phyloP scores from a whole-genome alignment of 345 rosid genomes.

The Clarkia xantiana region DNA sequence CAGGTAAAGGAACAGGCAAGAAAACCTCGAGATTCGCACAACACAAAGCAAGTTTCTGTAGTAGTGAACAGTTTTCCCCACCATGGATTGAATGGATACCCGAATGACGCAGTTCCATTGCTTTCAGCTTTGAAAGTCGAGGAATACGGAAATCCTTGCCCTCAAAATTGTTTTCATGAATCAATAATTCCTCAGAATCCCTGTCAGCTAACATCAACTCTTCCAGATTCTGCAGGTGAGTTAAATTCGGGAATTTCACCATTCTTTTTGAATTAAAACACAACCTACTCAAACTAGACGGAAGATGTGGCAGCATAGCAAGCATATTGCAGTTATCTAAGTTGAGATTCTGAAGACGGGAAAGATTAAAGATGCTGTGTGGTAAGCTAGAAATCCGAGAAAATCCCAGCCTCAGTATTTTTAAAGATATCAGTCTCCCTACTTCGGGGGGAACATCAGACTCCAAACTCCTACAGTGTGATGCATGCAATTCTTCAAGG shows the following conservation, averaged over 20 bases:
- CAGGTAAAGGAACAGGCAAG: no score
- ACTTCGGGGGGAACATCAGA: background rate
- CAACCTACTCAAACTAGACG: background rate
- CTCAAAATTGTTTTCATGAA: background rate
- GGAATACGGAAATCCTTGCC: background rate
- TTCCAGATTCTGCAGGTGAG: background rate
- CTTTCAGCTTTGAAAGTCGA: background rate
- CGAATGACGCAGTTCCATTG: slow-evolving; percentile 1
- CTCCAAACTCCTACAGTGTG: background rate
- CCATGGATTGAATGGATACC: background rate
- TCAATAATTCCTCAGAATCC: background rate
- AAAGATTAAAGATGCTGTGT: background rate
- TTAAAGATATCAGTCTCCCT: background rate
- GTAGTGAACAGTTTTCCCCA: background rate
- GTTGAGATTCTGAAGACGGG: slow-evolving; percentile 1
- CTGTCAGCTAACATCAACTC: background rate
- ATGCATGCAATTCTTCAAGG: slow-evolving; percentile 2
- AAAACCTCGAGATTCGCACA: background rate
- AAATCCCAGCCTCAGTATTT: background rate
- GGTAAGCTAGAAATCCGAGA: slow-evolving; percentile 2
- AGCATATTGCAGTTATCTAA: slow-evolving; percentile 1
- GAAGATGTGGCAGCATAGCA: background rate
- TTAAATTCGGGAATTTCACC: background rate
- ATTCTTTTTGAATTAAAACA: background rate
- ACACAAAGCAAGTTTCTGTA: background rate